A percentile compares a stretch with the other conserved stretches of the same genome.
phyloP scores from a whole-genome alignment of 306 rosid species.

The Echinosophora koreensis region DNA sequence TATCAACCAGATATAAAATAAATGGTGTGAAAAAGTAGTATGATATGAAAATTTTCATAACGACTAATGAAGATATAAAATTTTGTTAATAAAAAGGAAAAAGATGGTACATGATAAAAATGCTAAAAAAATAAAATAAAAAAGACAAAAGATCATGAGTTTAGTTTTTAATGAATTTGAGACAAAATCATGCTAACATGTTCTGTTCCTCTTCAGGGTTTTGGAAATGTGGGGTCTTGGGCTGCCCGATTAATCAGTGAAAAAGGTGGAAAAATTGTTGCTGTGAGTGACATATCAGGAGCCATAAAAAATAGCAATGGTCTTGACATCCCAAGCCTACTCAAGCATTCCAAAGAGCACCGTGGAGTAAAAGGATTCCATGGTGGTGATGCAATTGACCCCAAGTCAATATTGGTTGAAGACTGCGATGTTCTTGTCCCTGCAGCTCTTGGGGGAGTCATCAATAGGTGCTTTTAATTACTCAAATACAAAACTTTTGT shows the following conservation, averaged over 20 bases:
- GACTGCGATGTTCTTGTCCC: constrained; percentile 90
- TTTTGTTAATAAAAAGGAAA: neutral
- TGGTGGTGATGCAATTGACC: constrained; percentile 72
- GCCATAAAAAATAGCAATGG: constrained; percentile 81
- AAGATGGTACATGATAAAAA: neutral
- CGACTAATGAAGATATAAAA: neutral
- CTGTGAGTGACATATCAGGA: constrained; percentile 88
- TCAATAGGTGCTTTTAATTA: constrained; percentile 60
- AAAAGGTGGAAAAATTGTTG: constrained; percentile 88
- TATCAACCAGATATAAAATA: too few species aligned
- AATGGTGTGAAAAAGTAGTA: too few species aligned
- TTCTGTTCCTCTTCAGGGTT: constrained; percentile 63
- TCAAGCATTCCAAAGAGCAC: constrained; percentile 64
- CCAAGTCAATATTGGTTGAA: constrained; percentile 71
- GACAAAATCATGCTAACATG: neutral
- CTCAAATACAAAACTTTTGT: neutral
- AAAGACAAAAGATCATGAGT: neutral
- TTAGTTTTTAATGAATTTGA: constrained; percentile 11
- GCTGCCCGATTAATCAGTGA: constrained; percentile 83
- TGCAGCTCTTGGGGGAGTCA: constrained; percentile 90
- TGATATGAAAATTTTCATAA: neutral
- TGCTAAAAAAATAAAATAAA: too few species aligned
- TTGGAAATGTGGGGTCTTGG: constrained; percentile 97
- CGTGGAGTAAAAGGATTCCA: constrained; percentile 73
- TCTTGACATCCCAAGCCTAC: constrained; percentile 75